phyloP scores from a whole-genome alignment of 2,329 filamentous ascomycete genomes.

The Dactylellina sp. region DNA sequence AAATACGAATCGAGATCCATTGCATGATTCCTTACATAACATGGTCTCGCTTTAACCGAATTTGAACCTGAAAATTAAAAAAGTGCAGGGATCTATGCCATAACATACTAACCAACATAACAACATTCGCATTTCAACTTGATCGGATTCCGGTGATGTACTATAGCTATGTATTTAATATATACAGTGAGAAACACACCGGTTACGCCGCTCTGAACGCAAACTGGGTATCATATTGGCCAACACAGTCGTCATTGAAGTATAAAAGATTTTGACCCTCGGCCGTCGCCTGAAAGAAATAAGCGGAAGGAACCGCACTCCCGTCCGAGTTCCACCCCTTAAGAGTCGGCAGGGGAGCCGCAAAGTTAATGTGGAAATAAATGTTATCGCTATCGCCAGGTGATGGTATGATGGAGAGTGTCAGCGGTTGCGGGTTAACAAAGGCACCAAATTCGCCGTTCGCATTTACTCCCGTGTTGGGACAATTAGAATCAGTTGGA shows the following conservation, averaged over 20 bases:
- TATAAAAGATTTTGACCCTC: constrained; percentile 3
- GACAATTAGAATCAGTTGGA: too few relatives aligned
- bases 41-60: too few relatives aligned
- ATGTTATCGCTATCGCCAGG: constrained; percentile 2
- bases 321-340: background rate
- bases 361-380: constrained; percentile 8
- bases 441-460: background rate
- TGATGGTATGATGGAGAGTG: background rate
- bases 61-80: too few relatives aligned
- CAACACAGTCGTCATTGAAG: background rate
- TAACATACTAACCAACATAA: too few relatives aligned
- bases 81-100: too few relatives aligned
- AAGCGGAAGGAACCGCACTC: background rate
- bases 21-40: too few relatives aligned
- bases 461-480: too few relatives aligned
- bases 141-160: too few relatives aligned
- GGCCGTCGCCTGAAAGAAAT: constrained; percentile 1
- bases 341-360: background rate
- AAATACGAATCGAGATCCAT: too few relatives aligned
- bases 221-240: constrained; percentile 12
- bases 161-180: too few relatives aligned
- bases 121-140: too few relatives aligned
- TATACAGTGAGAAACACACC: too few relatives aligned
- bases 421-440: background rate
- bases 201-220: constrained; percentile 3